Conservation (phyloP, 805 yeast genomes). For the Yueomyces sinensis region DNA sequence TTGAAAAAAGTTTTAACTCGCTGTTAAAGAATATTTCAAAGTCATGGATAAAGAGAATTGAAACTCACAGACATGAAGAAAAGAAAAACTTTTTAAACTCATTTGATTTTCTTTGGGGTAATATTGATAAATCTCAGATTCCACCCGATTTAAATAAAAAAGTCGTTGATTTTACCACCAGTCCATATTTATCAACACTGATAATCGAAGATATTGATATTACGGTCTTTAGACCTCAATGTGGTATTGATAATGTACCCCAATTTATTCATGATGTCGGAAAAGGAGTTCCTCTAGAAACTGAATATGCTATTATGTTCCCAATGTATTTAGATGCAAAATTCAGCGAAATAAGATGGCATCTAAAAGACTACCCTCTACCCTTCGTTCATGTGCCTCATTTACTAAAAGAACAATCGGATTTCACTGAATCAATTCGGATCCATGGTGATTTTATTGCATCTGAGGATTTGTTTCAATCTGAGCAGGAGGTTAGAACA, state of each 20-base stretch:
- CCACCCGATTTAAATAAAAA: slow-evolving; percentile 32
- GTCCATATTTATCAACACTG: slow-evolving; percentile 42
- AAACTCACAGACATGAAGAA: slow-evolving; percentile 30
- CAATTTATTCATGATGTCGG: slow-evolving; percentile 62
- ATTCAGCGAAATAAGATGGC: slow-evolving; percentile 51
- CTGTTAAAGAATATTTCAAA: slow-evolving; percentile 37
- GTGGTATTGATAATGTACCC: slow-evolving; percentile 38
- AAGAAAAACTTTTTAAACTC: slow-evolving; percentile 28
- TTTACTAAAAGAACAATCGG: slow-evolving; percentile 21
- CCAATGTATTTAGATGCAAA: slow-evolving; percentile 49
- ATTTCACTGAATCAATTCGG: slow-evolving; percentile 20
- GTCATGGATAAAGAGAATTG: slow-evolving; percentile 63
- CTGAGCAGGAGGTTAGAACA: slow-evolving; percentile 41
- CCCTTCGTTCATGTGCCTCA: slow-evolving; percentile 68
- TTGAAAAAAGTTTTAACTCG: slow-evolving; percentile 9
- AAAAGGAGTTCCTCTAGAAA: slow-evolving; percentile 67
- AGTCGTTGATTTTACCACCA: slow-evolving; percentile 32
- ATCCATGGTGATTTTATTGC: slow-evolving; percentile 54
- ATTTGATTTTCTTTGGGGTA: slow-evolving; percentile 31
- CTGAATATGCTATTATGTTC: slow-evolving; percentile 50
- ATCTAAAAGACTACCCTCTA: slow-evolving; percentile 74
- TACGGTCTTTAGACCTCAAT: slow-evolving; percentile 35
- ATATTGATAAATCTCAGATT: slow-evolving; percentile 18
- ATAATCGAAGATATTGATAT: slow-evolving; percentile 37
- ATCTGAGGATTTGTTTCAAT: slow-evolving; percentile 46